Base-by-base conservation (phyloP, 2,329 filamentous ascomycete genomes). In the Zymoseptoria tritici region DNA sequence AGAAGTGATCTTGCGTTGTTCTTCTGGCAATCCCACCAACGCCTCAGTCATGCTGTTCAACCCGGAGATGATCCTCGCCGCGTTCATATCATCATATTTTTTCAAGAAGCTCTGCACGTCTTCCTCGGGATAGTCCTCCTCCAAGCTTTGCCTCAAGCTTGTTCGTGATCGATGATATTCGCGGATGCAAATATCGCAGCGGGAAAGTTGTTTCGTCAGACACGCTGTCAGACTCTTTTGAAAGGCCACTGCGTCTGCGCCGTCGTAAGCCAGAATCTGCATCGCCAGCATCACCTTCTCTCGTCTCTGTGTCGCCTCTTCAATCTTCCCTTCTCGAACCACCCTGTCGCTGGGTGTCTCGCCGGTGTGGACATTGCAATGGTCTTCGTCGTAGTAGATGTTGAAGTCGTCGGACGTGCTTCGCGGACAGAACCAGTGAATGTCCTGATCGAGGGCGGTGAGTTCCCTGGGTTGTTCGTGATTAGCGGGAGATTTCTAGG, bases 401-500 rank as follows among this genome's bases (percentile, higher is more conserved):
- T 66, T 64, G 13, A 62, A 61, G 29, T 72, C 67, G 49, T 76
- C 73, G 11, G 74, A 72, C 9, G 59, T 57, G 49, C 70, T 67
- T 20, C 79, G 75, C 16, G 79, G 78, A 64, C 79, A 81, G 67
- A 81, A 80, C 61, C 79, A 77, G 67, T 81, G 79, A 46, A 75
- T 63, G 4, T 75, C 72, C 49, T 69, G 67, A 50, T 68, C 61
- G 52, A 70, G 73, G 49, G 70, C 64, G 56, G 67, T 67, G 61
- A 69, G 64, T 52, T 63, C 57, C 29, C 62, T 64, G 54, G 68
- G 57, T 13, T 63, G 58, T 20, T 60, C 59, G 49, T 49, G 31
- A 58, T 29, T 9, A 52, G 9, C 9, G 8, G 52, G 52, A 9
- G 8, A 53, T 29, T 2, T 22, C n/a, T 53, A 24, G 52, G 11